Percentiles rank a stretch among this genome's conserved stretches.
phyloP scores from a whole-genome alignment of 1,284 basidiomycete genomes.

The Sanghuangporus sanghuang region DNA sequence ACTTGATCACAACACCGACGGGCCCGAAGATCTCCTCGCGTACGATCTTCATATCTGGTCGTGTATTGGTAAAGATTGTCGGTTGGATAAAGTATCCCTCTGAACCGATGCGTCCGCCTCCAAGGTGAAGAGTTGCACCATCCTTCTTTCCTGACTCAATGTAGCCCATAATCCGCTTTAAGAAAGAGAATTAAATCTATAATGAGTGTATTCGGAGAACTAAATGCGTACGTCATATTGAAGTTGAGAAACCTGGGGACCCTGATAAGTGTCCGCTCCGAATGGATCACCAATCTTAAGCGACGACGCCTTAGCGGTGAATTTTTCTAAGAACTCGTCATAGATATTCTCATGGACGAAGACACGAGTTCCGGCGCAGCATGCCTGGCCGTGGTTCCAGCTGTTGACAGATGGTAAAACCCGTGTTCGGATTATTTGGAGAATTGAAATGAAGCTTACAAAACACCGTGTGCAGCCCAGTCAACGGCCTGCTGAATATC shows the following conservation, averaged over 20 bases:
- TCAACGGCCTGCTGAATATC: constrained; percentile 75
- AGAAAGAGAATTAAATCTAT: constrained; percentile 4
- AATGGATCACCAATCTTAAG: constrained; percentile 83
- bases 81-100: constrained; percentile 77
- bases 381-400: constrained; percentile 81
- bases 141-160: constrained; percentile 81
- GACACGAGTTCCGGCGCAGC: constrained; percentile 82
- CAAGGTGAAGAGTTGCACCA: constrained; percentile 78
- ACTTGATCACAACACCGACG: constrained; percentile 71
- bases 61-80: constrained; percentile 84
- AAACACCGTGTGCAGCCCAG: constrained; percentile 81
- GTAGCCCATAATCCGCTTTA: constrained; percentile 79
- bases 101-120: constrained; percentile 70
- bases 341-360: constrained; percentile 83
- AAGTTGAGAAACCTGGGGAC: constrained; percentile 79
- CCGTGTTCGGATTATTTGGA: neutral
- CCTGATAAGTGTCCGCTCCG: constrained; percentile 63
- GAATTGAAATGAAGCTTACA: constrained; percentile 36
- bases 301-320: constrained; percentile 52
- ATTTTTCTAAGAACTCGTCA: constrained; percentile 65
- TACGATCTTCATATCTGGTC: constrained; percentile 81
- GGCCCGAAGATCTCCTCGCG: constrained; percentile 92
- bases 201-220: constrained; percentile 9
- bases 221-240: constrained; percentile 51
- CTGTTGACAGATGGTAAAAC: constrained; percentile 26